Conservation (phyloP, 306 rosid species). For the Fragaria ananassa region DNA sequence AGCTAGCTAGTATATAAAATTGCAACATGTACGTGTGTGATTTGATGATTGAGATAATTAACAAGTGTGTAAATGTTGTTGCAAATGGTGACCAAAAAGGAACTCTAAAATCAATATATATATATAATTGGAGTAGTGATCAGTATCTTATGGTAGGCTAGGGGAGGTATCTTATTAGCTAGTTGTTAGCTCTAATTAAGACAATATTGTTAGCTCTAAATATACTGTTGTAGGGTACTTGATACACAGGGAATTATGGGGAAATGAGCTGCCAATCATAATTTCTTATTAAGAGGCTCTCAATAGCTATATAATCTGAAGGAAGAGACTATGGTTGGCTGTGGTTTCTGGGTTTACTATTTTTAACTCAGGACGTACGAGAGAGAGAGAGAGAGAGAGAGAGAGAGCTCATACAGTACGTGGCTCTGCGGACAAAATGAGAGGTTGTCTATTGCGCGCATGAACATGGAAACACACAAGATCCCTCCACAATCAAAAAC, state of each 20-base stretch:
- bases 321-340: slow-evolving; percentile 29
- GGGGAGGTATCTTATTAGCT: neutral
- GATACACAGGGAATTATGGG: slow-evolving; percentile 17
- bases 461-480: slow-evolving; percentile 17
- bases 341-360: slow-evolving; percentile 25
- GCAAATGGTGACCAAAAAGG: neutral
- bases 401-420: no score
- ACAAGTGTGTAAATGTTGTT: neutral
- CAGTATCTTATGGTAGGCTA: slow-evolving; percentile 2
- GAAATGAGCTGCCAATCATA: slow-evolving; percentile 23
- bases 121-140: neutral
- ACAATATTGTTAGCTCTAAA: no score
- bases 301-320: slow-evolving; percentile 6
- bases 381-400: slow-evolving; percentile 12
- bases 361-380: slow-evolving; percentile 9
- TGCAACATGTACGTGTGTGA: neutral
- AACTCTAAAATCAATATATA: neutral
- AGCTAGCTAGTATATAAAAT: neutral
- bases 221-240: neutral
- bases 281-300: slow-evolving; percentile 5
- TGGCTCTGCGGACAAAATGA: slow-evolving; percentile 40
- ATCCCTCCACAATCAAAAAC: neutral
- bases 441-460: slow-evolving; percentile 54
- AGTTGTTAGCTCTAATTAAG: no score
- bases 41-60: neutral